A percentile compares a stretch with the other conserved stretches of the same genome.
These are phyloP conservation scores for Penicillium taxi DNA, from an alignment of 495 filamentous ascomycete genomes.

Conservation along the genomic window DNA sequence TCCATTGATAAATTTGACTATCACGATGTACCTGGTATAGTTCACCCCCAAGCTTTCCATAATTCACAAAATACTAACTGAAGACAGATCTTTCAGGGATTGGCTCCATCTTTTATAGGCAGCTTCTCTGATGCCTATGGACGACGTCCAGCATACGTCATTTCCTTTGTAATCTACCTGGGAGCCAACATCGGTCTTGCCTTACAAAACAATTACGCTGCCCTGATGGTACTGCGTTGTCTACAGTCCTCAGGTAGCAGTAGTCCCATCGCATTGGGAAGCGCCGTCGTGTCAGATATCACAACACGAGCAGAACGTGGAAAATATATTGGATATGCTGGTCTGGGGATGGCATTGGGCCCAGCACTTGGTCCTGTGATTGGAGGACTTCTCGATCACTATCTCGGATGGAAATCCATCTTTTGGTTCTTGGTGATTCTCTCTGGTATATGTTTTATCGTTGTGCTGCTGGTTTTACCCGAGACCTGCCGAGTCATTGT, in stretches of 20 bases:
- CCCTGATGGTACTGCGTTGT: slow-evolving; percentile 42
- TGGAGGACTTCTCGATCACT: slow-evolving; percentile 56
- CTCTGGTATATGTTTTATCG: slow-evolving; percentile 27
- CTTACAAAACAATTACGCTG: slow-evolving; percentile 33
- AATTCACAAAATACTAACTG: not conserved
- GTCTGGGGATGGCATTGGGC: slow-evolving; percentile 27
- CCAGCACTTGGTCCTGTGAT: slow-evolving; percentile 55
- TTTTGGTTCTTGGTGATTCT: slow-evolving; percentile 70
- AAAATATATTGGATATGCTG: slow-evolving; percentile 33
- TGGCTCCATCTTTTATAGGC: slow-evolving; percentile 42
- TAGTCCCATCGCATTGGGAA: slow-evolving; percentile 33
- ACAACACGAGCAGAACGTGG: slow-evolving; percentile 38
- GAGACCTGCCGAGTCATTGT: slow-evolving; percentile 43
- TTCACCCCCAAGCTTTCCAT: not conserved
- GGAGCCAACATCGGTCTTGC: slow-evolving; percentile 43
- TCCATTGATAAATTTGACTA: slow-evolving; percentile 36
- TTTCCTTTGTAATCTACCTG: slow-evolving; percentile 37
- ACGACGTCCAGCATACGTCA: slow-evolving; percentile 38
- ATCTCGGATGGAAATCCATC: slow-evolving; percentile 60
- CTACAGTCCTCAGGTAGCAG: slow-evolving; percentile 43
- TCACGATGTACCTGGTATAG: slow-evolving; percentile 37
- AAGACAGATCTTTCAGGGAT: slow-evolving; percentile 40
- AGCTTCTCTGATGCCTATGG: slow-evolving; percentile 41
- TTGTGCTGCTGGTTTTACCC: slow-evolving; percentile 25
- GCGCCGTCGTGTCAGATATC: slow-evolving; percentile 36